phyloP scores from a whole-genome alignment of 768 basidiomycete genomes.

The Holtermanniella nyarrowii region DNA sequence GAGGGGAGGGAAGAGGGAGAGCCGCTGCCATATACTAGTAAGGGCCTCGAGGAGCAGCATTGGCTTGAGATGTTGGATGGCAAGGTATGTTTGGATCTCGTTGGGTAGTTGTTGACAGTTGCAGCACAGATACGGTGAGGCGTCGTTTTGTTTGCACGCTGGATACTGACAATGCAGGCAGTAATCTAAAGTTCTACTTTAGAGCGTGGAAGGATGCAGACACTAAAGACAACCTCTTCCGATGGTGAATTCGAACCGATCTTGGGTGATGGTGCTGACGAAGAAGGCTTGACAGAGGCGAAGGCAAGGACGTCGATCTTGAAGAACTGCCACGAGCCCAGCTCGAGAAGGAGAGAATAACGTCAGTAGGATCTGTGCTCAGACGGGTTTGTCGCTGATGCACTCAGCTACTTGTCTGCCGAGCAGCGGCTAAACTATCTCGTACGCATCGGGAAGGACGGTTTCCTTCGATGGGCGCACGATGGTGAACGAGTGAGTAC shows the following conservation, averaged over 20 bases:
- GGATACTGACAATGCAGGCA: constrained; percentile 8
- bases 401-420: constrained; percentile 49
- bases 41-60: constrained; percentile 34
- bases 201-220: constrained; percentile 52
- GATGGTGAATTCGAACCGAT: constrained; percentile 17
- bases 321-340: constrained; percentile 53
- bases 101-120: neutral
- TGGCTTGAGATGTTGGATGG: constrained; percentile 31
- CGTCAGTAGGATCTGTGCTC: constrained; percentile 8
- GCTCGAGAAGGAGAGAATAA: constrained; percentile 53
- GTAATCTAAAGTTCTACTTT: constrained; percentile 47
- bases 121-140: constrained; percentile 28
- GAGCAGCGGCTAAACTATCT: constrained; percentile 60
- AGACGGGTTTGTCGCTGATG: constrained; percentile 1
- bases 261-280: neutral
- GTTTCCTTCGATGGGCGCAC: constrained; percentile 43
- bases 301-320: constrained; percentile 50
- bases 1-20: constrained; percentile 18
- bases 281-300: constrained; percentile 54
- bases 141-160: neutral
- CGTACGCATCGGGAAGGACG: constrained; percentile 49
- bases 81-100: constrained; percentile 14
- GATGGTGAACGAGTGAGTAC: constrained; percentile 45
- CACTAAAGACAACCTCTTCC: constrained; percentile 58
- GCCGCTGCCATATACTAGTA: constrained; percentile 22